A percentile compares a stretch with the other conserved stretches of the same genome.
phyloP scores from a whole-genome alignment of 306 rosid species.

The Inga leiocalycina region DNA sequence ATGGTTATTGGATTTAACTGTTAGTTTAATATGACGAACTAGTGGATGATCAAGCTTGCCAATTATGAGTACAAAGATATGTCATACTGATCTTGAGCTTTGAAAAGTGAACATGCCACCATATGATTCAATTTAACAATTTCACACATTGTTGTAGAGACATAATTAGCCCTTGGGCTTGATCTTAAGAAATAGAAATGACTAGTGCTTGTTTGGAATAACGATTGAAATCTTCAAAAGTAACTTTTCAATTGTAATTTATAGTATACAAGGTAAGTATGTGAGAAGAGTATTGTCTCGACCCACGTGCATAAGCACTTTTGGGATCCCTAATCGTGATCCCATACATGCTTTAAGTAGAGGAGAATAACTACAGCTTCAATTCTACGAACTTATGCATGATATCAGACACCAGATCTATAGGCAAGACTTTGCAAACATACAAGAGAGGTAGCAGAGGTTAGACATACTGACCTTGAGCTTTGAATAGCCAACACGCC shows the following conservation, averaged over 20 bases:
- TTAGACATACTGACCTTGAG: slow-evolving; percentile 60
- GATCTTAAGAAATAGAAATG: slow-evolving; percentile 12
- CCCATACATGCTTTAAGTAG: neutral
- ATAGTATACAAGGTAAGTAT: too few species aligned
- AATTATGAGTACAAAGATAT: neutral
- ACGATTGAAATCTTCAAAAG: too few species aligned
- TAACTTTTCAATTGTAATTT: too few species aligned
- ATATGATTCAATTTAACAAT: slow-evolving; percentile 5
- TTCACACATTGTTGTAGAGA: neutral
- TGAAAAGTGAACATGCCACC: neutral
- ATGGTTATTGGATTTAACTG: neutral
- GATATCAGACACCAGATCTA: slow-evolving; percentile 14
- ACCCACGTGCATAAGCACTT: too few species aligned
- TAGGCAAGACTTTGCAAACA: neutral
- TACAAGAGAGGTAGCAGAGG: slow-evolving; percentile 17
- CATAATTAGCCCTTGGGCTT: neutral
- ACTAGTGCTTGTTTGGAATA: neutral
- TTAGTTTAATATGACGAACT: neutral
- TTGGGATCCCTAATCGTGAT: too few species aligned
- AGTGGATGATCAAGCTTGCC: neutral
- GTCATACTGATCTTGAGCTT: neutral
- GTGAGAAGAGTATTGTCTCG: too few species aligned
- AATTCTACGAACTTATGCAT: slow-evolving; percentile 27
- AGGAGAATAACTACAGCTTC: slow-evolving; percentile 14
- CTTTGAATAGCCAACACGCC: slow-evolving; percentile 97